These are phyloP conservation scores for Neovahlkampfia damariscottae DNA, from an alignment of 78 protist species.

Conservation along the genomic window DNA sequence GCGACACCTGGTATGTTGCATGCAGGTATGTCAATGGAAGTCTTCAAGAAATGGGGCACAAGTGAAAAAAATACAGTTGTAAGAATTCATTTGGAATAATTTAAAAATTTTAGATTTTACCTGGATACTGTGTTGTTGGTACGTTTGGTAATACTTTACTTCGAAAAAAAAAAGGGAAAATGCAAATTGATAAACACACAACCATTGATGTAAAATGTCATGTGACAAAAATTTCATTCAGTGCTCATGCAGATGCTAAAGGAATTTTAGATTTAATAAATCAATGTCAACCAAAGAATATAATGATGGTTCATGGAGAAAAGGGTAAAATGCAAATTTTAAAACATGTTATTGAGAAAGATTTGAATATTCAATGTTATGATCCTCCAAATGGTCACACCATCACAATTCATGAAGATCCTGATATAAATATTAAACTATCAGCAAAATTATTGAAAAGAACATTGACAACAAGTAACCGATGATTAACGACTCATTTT, in stretches of 20 bases:
- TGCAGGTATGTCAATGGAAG: constrained; percentile 64
- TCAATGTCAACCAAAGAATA: constrained; percentile 64
- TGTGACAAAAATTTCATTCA: constrained; percentile 15
- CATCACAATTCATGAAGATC: constrained; percentile 28
- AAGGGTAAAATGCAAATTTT: constrained; percentile 59
- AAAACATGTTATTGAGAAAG: constrained; percentile 41
- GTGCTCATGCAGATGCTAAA: constrained; percentile 95
- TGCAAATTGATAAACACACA: constrained; percentile 48
- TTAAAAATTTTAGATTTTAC: constrained; percentile 79
- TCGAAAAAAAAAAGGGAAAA: background rate
- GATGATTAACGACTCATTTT: too few species aligned
- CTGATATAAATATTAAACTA: background rate
- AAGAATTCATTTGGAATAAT: constrained; percentile 66
- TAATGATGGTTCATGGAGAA: constrained; percentile 95
- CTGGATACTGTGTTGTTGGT: constrained; percentile 92
- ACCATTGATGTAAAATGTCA: constrained; percentile 13
- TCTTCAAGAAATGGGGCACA: constrained; percentile 7
- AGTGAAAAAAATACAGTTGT: constrained; percentile 42
- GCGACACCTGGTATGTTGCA: constrained; percentile 97
- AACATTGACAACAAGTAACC: too few species aligned
- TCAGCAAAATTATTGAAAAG: background rate
- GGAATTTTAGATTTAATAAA: constrained; percentile 77
- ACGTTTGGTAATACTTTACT: constrained; percentile 79
- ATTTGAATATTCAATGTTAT: constrained; percentile 58
- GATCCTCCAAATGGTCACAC: constrained; percentile 74